Conservation (phyloP, 1,284 basidiomycete genomes). For the Sporisorium graminicola region DNA sequence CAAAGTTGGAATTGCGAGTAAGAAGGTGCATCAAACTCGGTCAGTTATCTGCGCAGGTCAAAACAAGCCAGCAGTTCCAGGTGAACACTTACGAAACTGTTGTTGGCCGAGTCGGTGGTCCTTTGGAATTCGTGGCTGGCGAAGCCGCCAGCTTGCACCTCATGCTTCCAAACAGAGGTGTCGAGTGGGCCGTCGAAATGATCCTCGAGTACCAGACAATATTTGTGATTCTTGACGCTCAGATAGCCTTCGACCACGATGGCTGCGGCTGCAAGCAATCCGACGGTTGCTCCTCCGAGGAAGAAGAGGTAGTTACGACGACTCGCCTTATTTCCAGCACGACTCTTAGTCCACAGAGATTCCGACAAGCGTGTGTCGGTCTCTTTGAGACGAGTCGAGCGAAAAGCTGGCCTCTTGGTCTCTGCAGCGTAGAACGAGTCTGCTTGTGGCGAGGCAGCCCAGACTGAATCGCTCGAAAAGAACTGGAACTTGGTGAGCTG, state of each 20-base stretch:
- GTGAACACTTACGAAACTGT: neutral
- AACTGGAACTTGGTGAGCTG: too few species aligned
- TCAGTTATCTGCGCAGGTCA: too few species aligned
- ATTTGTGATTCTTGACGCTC: constrained; percentile 16
- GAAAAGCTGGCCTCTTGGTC: neutral
- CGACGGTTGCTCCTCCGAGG: neutral
- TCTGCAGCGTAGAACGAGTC: neutral
- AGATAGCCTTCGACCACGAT: neutral
- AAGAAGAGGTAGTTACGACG: constrained; percentile 1
- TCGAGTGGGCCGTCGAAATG: constrained; percentile 79
- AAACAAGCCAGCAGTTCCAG: neutral
- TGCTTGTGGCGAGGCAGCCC: too few species aligned
- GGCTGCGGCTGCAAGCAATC: neutral
- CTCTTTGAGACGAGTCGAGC: constrained; percentile 2
- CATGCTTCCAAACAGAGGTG: constrained; percentile 78
- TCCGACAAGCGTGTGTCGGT: neutral
- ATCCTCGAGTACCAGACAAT: constrained; percentile 82
- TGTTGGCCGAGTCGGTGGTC: constrained; percentile 74
- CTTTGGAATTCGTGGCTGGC: constrained; percentile 89
- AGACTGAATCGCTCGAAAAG: too few species aligned
- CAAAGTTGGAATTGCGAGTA: constrained; percentile 77
- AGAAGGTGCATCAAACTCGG: too few species aligned
- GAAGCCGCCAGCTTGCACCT: constrained; percentile 85
- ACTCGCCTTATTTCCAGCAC: neutral
- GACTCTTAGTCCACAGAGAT: neutral